Base-by-base conservation (phyloP, 1,284 basidiomycete species). In the Fomitopsis betulina region DNA sequence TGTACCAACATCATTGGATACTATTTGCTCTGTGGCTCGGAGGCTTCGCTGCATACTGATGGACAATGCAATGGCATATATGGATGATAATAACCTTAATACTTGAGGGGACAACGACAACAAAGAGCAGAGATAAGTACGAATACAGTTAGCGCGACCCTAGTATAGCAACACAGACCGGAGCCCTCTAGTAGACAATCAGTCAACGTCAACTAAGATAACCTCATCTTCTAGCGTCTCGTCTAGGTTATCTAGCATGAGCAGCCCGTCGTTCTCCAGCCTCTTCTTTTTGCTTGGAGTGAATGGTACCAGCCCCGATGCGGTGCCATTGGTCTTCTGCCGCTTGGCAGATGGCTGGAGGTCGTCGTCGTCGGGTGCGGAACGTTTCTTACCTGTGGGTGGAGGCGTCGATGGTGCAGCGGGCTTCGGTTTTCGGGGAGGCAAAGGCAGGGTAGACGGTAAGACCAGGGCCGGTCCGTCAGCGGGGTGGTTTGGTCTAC, bases 201-300 rank as follows among this genome's bases (percentile, higher is more conserved):
- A 71, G 47, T 71, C 70, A 47, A 71, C 63, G 47, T 71, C 70
- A 47, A 71, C 63, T 62, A 80, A 76, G 59, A 86, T 84, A 53
- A 82, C 72, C 61, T 75, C 74, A 30, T 79, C 77, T 15, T 80
- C 79, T 43, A 86, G 68, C 61, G 72, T 68, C 62, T 87, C 86
- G 58, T 80, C 74, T 32, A 74, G 76, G n/a, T 74, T 73, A 27
- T 89, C 87, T 68, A 91, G 70, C 63, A 90, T 63, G 38, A 92
- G 70, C 45, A 91, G 65, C 17, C 89, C 89, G 61, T 91, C 88
- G 65, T 87, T 84, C 54, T 92, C 89, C 58, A 91, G 67, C 60
- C 75, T 72, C 58, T 81, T 71, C 68, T 79, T 82, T 73, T 89
- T 89, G 65, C 80, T 86, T 13, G 87, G 84, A 60, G 82, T 85